phyloP scores from a whole-genome alignment of 2,329 filamentous ascomycete species.

The Colletotrichum cereale region DNA sequence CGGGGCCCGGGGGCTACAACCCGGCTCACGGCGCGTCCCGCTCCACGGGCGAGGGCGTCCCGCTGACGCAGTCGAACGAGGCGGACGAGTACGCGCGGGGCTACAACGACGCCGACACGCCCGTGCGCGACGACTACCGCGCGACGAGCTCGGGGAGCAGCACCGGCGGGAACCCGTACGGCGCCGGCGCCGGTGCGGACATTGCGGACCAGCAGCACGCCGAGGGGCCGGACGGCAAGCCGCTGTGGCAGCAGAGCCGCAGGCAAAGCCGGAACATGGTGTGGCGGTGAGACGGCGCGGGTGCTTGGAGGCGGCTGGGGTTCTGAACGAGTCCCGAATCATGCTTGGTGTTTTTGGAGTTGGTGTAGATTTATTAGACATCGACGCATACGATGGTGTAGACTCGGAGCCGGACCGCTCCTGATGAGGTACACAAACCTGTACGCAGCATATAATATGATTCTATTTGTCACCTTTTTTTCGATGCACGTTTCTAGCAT shows the following conservation, averaged over 20 bases:
- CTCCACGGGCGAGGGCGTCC: constrained; percentile 52
- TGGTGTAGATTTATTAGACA: not conserved
- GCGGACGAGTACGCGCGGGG: constrained; percentile 61
- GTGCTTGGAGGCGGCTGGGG: not conserved
- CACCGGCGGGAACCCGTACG: constrained; percentile 10
- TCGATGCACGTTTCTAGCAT: too few relatives aligned
- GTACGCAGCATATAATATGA: too few relatives aligned
- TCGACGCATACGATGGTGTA: not conserved
- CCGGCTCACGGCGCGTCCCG: constrained; percentile 45
- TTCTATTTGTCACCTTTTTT: not conserved
- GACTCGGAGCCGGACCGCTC: not conserved
- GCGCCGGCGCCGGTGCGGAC: constrained; percentile 26
- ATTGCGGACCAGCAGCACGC: constrained; percentile 22
- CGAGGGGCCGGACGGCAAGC: constrained; percentile 49
- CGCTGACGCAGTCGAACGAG: constrained; percentile 53
- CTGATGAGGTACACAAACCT: not conserved
- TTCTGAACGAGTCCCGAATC: not conserved
- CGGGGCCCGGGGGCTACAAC: constrained; percentile 24
- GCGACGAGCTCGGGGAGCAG: constrained; percentile 40
- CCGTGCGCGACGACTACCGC: constrained; percentile 53
- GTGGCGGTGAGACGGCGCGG: constrained; percentile 55
- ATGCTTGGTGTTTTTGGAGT: constrained; percentile 25
- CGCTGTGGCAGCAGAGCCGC: constrained; percentile 68
- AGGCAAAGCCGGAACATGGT: constrained; percentile 61
- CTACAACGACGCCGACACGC: constrained; percentile 56